phyloP scores from a whole-genome alignment of 805 yeast genomes.

The Nakazawaea anatomiae region DNA sequence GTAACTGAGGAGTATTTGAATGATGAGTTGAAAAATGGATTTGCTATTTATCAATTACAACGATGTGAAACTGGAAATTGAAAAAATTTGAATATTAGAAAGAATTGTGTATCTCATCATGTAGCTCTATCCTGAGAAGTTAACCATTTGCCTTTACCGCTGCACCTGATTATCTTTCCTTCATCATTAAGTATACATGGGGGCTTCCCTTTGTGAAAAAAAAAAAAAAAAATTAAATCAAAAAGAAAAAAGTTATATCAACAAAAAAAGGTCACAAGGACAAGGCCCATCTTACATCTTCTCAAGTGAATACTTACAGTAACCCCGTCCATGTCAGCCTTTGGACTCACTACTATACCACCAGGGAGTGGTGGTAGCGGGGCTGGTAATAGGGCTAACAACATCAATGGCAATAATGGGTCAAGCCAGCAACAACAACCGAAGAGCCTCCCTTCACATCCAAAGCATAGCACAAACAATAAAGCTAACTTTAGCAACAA shows the following conservation, averaged over 20 bases:
- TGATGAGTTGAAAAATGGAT: background rate
- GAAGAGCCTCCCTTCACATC: background rate
- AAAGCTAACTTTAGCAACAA: background rate
- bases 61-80: no score
- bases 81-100: no score
- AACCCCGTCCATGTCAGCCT: slow-evolving; percentile 7
- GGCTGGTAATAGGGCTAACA: slow-evolving; percentile 6
- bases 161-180: no score
- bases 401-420: slow-evolving; percentile 2
- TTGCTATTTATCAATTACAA: slow-evolving; percentile 1
- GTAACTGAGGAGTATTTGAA: slow-evolving; percentile 22
- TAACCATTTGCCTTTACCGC: no score
- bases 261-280: background rate
- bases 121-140: no score
- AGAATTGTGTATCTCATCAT: no score
- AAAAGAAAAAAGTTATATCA: background rate
- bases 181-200: no score
- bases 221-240: background rate
- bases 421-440: background rate
- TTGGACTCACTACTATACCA: slow-evolving; percentile 9
- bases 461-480: background rate
- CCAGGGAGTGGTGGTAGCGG: slow-evolving; percentile 1
- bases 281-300: no score
- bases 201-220: background rate
- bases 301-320: no score